Percentiles rank a stretch among this genome's conserved stretches.
phyloP scores from a whole-genome alignment of 306 rosid genomes.

The Quercus ilex region DNA sequence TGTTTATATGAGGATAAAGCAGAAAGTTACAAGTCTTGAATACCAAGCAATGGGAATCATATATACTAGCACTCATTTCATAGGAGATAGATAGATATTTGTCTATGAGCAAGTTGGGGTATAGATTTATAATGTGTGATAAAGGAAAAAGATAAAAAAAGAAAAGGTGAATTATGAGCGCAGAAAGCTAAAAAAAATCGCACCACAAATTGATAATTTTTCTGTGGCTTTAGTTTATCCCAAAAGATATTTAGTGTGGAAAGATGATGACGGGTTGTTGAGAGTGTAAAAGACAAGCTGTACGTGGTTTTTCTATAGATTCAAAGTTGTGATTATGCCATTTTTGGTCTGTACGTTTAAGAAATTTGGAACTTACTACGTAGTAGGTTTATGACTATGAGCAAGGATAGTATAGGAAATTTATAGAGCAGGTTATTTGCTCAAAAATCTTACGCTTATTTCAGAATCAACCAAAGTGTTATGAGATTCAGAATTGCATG shows the following conservation, averaged over 20 bases:
- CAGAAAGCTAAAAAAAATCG: neutral
- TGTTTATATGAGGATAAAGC: slow-evolving; percentile 19
- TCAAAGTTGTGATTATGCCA: too few species aligned
- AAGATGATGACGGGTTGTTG: too few species aligned
- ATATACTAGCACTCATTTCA: neutral
- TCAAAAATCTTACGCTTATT: too few species aligned
- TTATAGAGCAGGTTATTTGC: too few species aligned
- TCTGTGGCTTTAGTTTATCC: neutral
- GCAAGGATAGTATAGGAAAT: too few species aligned
- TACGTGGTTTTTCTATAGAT: too few species aligned
- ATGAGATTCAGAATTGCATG: too few species aligned
- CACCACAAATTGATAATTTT: neutral
- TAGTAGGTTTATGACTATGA: too few species aligned
- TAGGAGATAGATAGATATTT: neutral
- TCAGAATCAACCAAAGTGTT: too few species aligned
- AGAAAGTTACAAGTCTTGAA: neutral
- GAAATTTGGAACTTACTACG: neutral
- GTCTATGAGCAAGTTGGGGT: neutral
- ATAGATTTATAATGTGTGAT: neutral
- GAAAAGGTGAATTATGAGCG: neutral
- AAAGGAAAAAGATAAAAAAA: neutral
- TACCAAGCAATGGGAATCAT: slow-evolving; percentile 24
- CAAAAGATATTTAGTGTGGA: neutral
- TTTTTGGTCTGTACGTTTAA: too few species aligned
- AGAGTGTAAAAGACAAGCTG: too few species aligned